Base-by-base conservation (phyloP, 345 rosid genomes). In the Gossypium turneri region DNA sequence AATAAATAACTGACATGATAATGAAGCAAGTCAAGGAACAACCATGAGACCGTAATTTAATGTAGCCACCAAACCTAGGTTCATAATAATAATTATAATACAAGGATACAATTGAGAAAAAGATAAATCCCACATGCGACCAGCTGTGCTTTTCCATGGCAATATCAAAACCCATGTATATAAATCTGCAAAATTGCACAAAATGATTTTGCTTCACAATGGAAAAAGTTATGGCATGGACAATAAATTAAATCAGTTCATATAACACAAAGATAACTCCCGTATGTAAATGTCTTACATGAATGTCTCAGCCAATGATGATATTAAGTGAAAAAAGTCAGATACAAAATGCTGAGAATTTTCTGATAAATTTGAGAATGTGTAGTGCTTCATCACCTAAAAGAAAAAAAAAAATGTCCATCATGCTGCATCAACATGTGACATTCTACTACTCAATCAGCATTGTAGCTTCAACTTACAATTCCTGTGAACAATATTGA, bases 71-170 rank as follows among this genome's bases (percentile, higher is more conserved):
- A 47, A 48, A 11, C 7, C 76, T 24, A 13, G 20, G 67, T 45
- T 52, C 62, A 57, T 57, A 25, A n/a, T 29, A 24, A 73, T 24
- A 15, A 75, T 64, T 15, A 76, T 19, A 20, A 63, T 45, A 34
- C 51, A 74, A 93, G 99, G 97, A 95, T 95, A 95, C 99, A 83
- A 95, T 91, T 44, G 98, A 95, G 88, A 95, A 91, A 77, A 85
- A 89, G 83, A 93, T 93, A 81, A 95, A 95, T 64, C 99, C 99
- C 71, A 89, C 67, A 62, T 95, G 99, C 11, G 99, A 93, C 99
- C 99, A 95, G 81, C 99, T 93, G 79, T 95, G 99, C 79, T 91
- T 90, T 81, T 93, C 99, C 92, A 95, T 93, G 67, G 97, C 98
- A 81, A 95, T 95, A 85, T 91, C 98, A 82, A 93, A 95, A 25